A percentile compares a stretch with the other conserved stretches of the same genome.
phyloP scores from a whole-genome alignment of 345 rosid species.

The Garcia nutans region DNA sequence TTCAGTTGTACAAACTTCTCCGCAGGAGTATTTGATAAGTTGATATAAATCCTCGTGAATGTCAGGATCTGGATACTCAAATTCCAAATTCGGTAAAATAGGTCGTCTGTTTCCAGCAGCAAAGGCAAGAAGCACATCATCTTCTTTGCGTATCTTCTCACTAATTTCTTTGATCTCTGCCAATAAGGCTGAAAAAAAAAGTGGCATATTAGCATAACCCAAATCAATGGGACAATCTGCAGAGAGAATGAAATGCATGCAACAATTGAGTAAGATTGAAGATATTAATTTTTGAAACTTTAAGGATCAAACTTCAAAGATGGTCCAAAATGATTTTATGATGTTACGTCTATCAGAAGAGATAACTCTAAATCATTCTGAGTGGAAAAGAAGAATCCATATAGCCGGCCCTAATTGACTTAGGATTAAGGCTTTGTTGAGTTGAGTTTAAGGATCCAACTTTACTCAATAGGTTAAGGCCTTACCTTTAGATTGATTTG shows the following conservation, averaged over 20 bases:
- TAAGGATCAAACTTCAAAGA: neutral
- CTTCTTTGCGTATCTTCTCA: conserved; percentile 75
- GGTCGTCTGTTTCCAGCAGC: conserved; percentile 79
- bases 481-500: neutral
- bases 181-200: conserved; percentile 63
- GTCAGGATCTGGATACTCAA: conserved; percentile 72
- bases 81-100: conserved; percentile 64
- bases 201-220: conserved; percentile 19
- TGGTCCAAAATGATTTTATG: no score
- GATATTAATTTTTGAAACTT: neutral
- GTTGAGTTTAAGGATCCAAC: neutral
- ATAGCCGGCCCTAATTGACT: no score
- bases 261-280: neutral
- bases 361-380: no score
- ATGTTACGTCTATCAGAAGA: no score
- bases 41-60: conserved; percentile 91
- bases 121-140: conserved; percentile 75
- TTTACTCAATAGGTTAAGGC: neutral
- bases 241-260: neutral
- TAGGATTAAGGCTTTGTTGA: no score
- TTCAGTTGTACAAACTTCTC: conserved; percentile 86
- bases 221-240: conserved; percentile 5
- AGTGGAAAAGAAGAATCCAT: no score
- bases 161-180: conserved; percentile 89
- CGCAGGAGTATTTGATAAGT: conserved; percentile 89